Evolutionary conservation across 768 basidiomycete genomes (phyloP), one percentile per base, ranked within the genome.

Genomic region (Mrakia gelida): DNA sequence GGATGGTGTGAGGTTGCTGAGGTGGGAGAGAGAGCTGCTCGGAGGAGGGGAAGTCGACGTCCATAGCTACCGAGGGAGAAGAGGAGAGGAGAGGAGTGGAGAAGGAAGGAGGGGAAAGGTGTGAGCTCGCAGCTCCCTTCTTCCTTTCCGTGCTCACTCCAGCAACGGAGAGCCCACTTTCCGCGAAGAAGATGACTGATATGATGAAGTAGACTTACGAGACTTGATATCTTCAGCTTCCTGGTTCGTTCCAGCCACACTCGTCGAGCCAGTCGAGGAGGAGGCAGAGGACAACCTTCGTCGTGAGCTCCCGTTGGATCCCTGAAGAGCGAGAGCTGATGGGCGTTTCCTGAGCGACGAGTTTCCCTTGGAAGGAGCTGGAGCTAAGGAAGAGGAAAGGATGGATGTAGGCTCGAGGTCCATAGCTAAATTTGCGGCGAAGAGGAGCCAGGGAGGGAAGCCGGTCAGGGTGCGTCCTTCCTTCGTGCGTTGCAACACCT

Each of bases 221-320:
- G 38, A 41, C 11, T 38, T 34, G 38, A 16, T n/a, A 0, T 23
- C 26, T 23, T 45, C 67, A 6, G 21, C 41, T 10, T 70, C 34
- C 10, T 41, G 21, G 11, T 3, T 10, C 1, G 13, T 15, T 8
- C 34, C 38, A n/a, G 67, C 38, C 1, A n/a, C 59, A 8, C 59
- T 59, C 28, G 67, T 70, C 38, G 67, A 70, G 11, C 38, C 38
- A 11, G 65, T 67, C 65, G 65, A 67, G 13, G 62, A 63, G 28
- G 65, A 67, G 41, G 67, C 67, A 10, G 67, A 70, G 13, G 67
- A 70, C 21, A 70, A n/a, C 23, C 67, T 34, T 13, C 67, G 34
- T 10, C 67, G 34, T 43, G 67, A 70, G 67, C 67, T 70, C 41
- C 67, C 67, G 67, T 23, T 43, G 16, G 67, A 41, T 34, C 67